phyloP scores from a whole-genome alignment of 352 stramenopile species.

The Phytophthora boehmeriae region DNA sequence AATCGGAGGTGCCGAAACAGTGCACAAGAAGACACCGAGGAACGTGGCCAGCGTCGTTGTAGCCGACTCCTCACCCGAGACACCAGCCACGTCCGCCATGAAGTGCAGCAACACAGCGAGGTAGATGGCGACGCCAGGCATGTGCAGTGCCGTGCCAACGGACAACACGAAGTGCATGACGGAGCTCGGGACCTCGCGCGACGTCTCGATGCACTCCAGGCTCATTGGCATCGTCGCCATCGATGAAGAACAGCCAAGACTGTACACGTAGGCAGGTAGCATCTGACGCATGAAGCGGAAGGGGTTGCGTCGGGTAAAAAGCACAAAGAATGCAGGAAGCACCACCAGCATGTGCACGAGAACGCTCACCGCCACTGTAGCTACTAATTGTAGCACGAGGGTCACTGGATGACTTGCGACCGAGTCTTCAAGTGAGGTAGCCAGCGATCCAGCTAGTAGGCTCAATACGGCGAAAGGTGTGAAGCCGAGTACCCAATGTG shows the following conservation, averaged over 20 bases:
- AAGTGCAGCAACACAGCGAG: slow-evolving; percentile 76
- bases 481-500: slow-evolving; percentile 74
- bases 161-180: slow-evolving; percentile 80
- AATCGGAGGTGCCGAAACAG: slow-evolving; percentile 64
- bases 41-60: slow-evolving; percentile 53
- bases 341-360: slow-evolving; percentile 71
- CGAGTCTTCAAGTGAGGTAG: slow-evolving; percentile 41
- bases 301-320: slow-evolving; percentile 70
- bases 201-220: slow-evolving; percentile 66
- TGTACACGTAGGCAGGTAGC: slow-evolving; percentile 72
- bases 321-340: slow-evolving; percentile 58
- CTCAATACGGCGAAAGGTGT: slow-evolving; percentile 76
- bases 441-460: slow-evolving; percentile 70
- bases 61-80: slow-evolving; percentile 38
- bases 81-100: slow-evolving; percentile 62
- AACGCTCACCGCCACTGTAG: slow-evolving; percentile 45
- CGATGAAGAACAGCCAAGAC: slow-evolving; percentile 76
- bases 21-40: slow-evolving; percentile 63
- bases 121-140: slow-evolving; percentile 82
- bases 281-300: slow-evolving; percentile 78
- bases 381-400: slow-evolving; percentile 51
- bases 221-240: slow-evolving; percentile 70
- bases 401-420: slow-evolving; percentile 50
- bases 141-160: slow-evolving; percentile 68
- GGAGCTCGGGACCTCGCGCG: slow-evolving; percentile 55